Percentiles rank a stretch among this genome's conserved stretches.
These are phyloP conservation scores for Fragilaria radians DNA, from an alignment of 108 stramenopile species.

Conservation along the genomic window DNA sequence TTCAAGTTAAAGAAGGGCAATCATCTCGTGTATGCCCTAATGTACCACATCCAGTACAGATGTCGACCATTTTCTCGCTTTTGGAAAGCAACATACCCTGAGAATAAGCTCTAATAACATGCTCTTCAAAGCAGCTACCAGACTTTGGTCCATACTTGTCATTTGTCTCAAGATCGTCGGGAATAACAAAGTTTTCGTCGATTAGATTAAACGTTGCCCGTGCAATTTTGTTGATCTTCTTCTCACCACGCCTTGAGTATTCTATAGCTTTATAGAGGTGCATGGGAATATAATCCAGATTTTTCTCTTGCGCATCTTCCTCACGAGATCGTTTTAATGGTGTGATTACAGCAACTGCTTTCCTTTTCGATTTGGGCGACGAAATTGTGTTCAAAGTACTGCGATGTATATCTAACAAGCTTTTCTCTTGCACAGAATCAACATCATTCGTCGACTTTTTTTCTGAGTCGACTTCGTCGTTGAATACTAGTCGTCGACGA, in stretches of 20 bases:
- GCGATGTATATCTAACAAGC: background rate
- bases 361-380: background rate
- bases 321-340: background rate
- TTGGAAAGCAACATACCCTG: constrained; percentile 23
- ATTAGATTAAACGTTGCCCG: constrained; percentile 44
- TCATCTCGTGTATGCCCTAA: constrained; percentile 35
- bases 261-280: constrained; percentile 53
- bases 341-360: background rate
- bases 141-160: constrained; percentile 49
- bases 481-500: too few relatives aligned
- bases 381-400: background rate
- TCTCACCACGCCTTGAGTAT: constrained; percentile 43
- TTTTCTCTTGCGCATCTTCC: background rate
- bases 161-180: constrained; percentile 45
- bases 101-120: constrained; percentile 57
- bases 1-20: constrained; percentile 32
- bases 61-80: constrained; percentile 2
- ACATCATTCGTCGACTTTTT: background rate
- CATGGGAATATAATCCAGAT: constrained; percentile 29
- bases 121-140: constrained; percentile 68
- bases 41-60: constrained; percentile 35
- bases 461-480: background rate
- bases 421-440: background rate
- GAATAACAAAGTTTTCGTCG: constrained; percentile 44
- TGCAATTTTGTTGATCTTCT: constrained; percentile 16